A percentile compares a stretch with the other conserved stretches of the same genome.
phyloP scores from a whole-genome alignment of 2,329 filamentous ascomycete genomes.

The Alternaria alternata region DNA sequence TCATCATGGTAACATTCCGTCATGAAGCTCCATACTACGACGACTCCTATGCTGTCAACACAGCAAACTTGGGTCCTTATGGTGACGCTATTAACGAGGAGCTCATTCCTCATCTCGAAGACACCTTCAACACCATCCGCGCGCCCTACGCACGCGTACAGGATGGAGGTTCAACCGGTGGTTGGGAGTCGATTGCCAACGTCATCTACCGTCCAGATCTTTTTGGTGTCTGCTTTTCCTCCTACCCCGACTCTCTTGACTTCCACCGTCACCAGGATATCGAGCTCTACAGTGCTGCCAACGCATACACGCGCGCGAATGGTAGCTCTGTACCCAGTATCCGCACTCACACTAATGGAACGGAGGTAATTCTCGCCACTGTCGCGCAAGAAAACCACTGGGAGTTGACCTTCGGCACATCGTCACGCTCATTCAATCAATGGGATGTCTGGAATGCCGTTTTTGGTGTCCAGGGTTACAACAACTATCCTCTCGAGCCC shows the following conservation, averaged over 20 bases:
- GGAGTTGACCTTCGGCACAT: conserved; percentile 50
- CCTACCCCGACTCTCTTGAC: conserved; percentile 50
- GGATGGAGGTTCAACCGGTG: conserved; percentile 50
- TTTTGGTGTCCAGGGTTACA: conserved; percentile 49
- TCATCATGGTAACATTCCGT: conserved; percentile 51
- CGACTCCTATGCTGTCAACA: conserved; percentile 52
- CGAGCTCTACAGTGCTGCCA: conserved; percentile 42
- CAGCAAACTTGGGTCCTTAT: conserved; percentile 51
- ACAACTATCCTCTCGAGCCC: conserved; percentile 50
- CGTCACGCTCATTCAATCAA: conserved; percentile 44
- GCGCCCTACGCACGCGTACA: conserved; percentile 50
- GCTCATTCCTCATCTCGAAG: conserved; percentile 47
- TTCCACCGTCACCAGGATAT: conserved; percentile 52
- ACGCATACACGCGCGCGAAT: conserved; percentile 40
- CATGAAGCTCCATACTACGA: conserved; percentile 52
- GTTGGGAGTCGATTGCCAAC: conserved; percentile 49
- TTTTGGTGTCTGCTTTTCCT: conserved; percentile 50
- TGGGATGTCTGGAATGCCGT: conserved; percentile 53
- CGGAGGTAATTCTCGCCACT: conserved; percentile 34
- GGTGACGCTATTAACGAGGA: conserved; percentile 54
- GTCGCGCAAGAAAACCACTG: conserved; percentile 49
- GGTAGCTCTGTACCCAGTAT: conserved; percentile 45
- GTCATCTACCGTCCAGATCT: conserved; percentile 51
- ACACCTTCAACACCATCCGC: conserved; percentile 47
- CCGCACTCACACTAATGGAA: conserved; percentile 37